Conservation (phyloP, 495 filamentous ascomycete species). For the Xylaria longipes region DNA sequence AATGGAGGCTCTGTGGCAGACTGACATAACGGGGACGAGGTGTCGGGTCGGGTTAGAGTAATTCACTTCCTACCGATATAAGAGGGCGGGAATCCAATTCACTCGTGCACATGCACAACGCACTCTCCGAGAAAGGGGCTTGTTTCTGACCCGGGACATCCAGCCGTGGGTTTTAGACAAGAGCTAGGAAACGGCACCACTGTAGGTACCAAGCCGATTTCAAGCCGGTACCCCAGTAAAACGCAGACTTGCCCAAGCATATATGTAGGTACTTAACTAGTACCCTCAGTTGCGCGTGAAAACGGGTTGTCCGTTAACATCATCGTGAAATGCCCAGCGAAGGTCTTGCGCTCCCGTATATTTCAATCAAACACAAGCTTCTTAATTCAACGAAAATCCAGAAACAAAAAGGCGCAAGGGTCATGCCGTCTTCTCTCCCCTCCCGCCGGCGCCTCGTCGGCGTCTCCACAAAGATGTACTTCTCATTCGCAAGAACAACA, state of each 20-base stretch:
- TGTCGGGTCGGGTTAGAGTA: neutral
- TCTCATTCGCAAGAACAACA: slow-evolving; percentile 67
- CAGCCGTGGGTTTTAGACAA: neutral
- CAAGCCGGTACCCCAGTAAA: neutral
- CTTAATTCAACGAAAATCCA: no score
- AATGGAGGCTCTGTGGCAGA: neutral
- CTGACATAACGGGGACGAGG: neutral
- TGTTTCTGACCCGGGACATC: neutral
- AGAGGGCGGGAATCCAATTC: neutral
- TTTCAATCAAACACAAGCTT: no score
- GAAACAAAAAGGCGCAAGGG: neutral
- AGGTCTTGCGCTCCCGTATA: neutral
- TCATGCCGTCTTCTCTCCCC: slow-evolving; percentile 39
- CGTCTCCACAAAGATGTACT: slow-evolving; percentile 87
- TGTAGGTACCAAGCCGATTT: slow-evolving; percentile 9
- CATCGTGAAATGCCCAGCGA: neutral
- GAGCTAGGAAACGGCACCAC: neutral
- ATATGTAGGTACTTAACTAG: neutral
- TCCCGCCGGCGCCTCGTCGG: slow-evolving; percentile 73
- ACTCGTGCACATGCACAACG: slow-evolving; percentile 4
- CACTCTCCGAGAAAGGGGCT: neutral
- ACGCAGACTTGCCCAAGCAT: neutral
- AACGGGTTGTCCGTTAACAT: neutral
- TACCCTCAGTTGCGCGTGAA: neutral
- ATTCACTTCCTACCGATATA: neutral